These are phyloP conservation scores for Xylaria cubensis DNA, from an alignment of 495 filamentous ascomycete genomes.

Conservation along the genomic window DNA sequence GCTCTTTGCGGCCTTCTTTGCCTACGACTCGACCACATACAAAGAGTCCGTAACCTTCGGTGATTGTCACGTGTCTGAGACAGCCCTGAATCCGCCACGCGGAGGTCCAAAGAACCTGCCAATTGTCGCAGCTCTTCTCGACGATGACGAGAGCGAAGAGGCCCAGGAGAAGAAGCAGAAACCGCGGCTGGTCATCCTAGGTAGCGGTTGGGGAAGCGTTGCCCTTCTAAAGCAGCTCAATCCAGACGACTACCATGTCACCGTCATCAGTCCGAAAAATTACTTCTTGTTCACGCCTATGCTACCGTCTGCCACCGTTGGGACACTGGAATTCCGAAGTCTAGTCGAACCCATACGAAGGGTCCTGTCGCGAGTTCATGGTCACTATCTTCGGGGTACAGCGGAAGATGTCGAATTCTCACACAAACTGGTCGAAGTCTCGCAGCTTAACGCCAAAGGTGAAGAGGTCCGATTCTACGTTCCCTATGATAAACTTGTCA, in stretches of 20 bases:
- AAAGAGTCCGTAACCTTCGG: constrained; percentile 62
- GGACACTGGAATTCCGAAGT: constrained; percentile 87
- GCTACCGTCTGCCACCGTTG: constrained; percentile 95
- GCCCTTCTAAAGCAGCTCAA: constrained; percentile 89
- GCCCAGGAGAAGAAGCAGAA: constrained; percentile 77
- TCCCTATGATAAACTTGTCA: constrained; percentile 97
- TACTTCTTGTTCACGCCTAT: constrained; percentile 99
- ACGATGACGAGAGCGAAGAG: constrained; percentile 80
- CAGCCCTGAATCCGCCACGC: constrained; percentile 78
- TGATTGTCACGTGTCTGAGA: constrained; percentile 82
- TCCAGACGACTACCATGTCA: constrained; percentile 91
- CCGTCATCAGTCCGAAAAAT: constrained; percentile 90
- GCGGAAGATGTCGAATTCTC: constrained; percentile 93
- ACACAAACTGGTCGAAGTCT: constrained; percentile 85
- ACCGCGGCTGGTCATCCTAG: constrained; percentile 88
- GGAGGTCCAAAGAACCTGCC: constrained; percentile 97
- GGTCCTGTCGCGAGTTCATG: constrained; percentile 76
- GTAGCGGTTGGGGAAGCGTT: constrained; percentile 95
- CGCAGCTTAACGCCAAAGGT: constrained; percentile 73
- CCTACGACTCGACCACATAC: constrained; percentile 95
- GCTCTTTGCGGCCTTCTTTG: constrained; percentile 80
- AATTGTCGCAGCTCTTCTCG: constrained; percentile 83
- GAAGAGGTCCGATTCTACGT: constrained; percentile 83
- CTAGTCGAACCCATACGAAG: constrained; percentile 91
- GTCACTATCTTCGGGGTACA: constrained; percentile 86